Evolutionary conservation across 192 early-diverging fungal species (phyloP), one percentile per base, ranked within the genome.

Genomic region (Backusella tarrabulga): DNA sequence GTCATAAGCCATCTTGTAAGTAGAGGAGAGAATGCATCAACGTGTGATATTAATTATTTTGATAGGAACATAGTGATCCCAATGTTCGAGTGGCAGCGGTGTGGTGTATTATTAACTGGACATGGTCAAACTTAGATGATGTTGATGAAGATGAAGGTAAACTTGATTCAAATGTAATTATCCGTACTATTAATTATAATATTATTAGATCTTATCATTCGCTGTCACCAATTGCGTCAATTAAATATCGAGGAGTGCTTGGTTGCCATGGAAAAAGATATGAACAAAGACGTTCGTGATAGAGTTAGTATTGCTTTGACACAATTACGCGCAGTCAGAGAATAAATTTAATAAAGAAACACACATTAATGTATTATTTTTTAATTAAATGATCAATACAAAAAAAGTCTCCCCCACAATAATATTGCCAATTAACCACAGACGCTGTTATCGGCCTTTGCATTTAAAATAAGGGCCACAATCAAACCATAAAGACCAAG

Each of bases 401-500:
- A 17, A 68, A 68, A 34, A 17, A 32, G 32, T 32, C 1, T 32
- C 6, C 12, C 29, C 14, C 14, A 35, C 34, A 68, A 32, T 14
- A 26, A 67, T 32, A 34, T 29, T 63, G 3, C 8, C 9, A 35
- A 15, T 34, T 19, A 68, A 68, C 26, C 19, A 19, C 29, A 35
- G 0, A 19, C 29, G n/a, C 17, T 34, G 29, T 17, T 29, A 68
- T 68, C 76, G 17, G 88, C 89, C 88, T 94, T 95, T 73, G 94
- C 93, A 77, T 95, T 95, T 69, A 95, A 83, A 77, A 95, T 95
- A 63, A 95, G 88, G 11, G 91, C 92, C 23, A 95, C 94, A 79
- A 95, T 95, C 68, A 95, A 83, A 35, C 93, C 93, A 77, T 97
- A 95, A 72, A 94, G 88, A 73, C 93, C 93, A 87, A 96, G 83